Percentiles rank a stretch among this genome's conserved stretches.
Evolutionary conservation across 257 asterid species (phyloP).

Genomic region (Solanum pennellii): DNA sequence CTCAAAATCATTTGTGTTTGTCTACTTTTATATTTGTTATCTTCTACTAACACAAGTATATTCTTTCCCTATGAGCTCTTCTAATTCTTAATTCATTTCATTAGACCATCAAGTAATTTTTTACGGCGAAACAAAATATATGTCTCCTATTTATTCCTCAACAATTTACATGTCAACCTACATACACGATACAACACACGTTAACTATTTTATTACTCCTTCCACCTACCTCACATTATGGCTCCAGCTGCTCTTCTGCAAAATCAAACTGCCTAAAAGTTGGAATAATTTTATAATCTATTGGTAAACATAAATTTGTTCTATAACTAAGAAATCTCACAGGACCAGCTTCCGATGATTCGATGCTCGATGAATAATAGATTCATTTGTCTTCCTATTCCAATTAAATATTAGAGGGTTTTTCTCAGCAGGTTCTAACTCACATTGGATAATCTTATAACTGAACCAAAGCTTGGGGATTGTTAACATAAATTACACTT

Average conservation of each 20-base stretch:
- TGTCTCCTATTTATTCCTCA: not conserved
- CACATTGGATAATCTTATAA: not conserved
- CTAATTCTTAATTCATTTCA: not conserved
- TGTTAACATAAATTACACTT: not conserved
- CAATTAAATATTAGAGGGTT: not conserved
- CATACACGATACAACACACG: not conserved
- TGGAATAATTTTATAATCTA: not conserved
- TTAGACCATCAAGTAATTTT: not conserved
- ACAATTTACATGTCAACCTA: not conserved
- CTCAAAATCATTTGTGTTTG: not conserved
- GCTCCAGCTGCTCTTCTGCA: not conserved
- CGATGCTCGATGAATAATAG: not conserved
- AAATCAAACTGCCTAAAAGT: not conserved
- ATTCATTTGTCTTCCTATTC: not conserved
- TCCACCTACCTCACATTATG: not conserved
- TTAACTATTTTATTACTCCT: not conserved
- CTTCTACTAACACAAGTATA: not conserved
- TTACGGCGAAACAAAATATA: not conserved
- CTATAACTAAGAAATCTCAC: not conserved
- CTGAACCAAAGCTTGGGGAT: not conserved
- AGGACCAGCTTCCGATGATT: not conserved
- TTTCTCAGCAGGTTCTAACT: not conserved
- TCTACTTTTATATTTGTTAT: not conserved
- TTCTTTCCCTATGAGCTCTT: not conserved
- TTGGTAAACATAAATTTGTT: not conserved